Conservation (phyloP, 2,329 filamentous ascomycete species). For the Aspergillus ochraceus region DNA sequence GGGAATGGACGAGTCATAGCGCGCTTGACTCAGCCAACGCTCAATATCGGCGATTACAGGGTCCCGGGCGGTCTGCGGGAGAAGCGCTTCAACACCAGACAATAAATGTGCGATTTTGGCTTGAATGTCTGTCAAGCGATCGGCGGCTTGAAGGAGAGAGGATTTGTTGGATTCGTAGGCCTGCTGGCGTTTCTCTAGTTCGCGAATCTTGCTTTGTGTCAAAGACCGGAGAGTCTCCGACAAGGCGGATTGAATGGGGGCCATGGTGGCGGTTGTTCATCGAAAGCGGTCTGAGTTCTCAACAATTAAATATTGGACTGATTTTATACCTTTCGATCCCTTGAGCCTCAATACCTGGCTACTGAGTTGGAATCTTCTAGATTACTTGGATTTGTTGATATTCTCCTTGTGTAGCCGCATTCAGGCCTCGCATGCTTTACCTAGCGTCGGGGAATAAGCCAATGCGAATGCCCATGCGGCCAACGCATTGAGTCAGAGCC, state of each 20-base stretch:
- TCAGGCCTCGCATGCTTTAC: no score
- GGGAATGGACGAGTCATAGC: conserved; percentile 39
- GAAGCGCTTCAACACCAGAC: conserved; percentile 13
- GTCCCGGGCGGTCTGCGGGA: conserved; percentile 12
- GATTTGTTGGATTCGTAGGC: conserved; percentile 18
- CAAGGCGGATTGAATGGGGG: conserved; percentile 4
- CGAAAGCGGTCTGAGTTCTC: no score
- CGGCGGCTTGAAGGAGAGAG: conserved; percentile 12
- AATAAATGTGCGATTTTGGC: conserved; percentile 11
- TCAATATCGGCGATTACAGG: conserved; percentile 30
- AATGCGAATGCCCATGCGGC: no score
- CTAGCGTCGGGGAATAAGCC: no score
- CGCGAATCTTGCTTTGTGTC: conserved; percentile 27
- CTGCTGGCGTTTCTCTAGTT: conserved; percentile 25
- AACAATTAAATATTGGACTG: no score
- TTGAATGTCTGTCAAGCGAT: conserved; percentile 4
- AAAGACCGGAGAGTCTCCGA: conserved; percentile 21
- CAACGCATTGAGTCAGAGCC: no score
- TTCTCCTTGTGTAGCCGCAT: no score
- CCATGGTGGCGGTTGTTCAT: neutral
- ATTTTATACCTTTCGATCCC: no score
- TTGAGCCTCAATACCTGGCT: no score
- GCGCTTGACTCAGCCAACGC: conserved; percentile 37
- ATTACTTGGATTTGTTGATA: no score
- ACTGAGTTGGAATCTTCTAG: no score